A percentile compares a stretch with the other conserved stretches of the same genome.
These are phyloP conservation scores for Rhododendron ferrugineum DNA, from an alignment of 148 eudicot species.

Conservation along the genomic window DNA sequence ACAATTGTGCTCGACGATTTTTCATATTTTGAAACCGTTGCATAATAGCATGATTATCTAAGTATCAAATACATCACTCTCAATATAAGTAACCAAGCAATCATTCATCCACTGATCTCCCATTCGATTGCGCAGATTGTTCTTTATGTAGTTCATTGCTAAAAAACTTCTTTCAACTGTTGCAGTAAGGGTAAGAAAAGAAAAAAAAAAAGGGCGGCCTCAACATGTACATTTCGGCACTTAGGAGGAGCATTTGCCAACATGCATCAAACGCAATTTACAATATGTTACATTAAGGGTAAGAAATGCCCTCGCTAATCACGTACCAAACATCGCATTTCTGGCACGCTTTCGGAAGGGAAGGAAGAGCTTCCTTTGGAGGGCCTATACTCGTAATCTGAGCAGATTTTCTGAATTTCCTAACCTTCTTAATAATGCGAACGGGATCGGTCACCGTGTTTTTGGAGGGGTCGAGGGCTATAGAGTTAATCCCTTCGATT, in stretches of 20 bases:
- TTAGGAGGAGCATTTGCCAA: not conserved
- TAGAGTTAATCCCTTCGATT: slow-evolving; percentile 25
- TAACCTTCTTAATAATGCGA: slow-evolving; percentile 25
- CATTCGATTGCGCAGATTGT: too few relatives aligned
- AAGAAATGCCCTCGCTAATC: not conserved
- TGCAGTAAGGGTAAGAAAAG: slow-evolving; percentile 1
- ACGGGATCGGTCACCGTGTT: slow-evolving; percentile 24
- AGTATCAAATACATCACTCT: too few relatives aligned
- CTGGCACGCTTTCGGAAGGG: slow-evolving; percentile 26
- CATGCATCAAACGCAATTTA: not conserved
- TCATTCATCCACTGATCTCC: too few relatives aligned
- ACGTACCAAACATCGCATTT: slow-evolving; percentile 19
- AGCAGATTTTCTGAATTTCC: slow-evolving; percentile 30
- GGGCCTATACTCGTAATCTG: slow-evolving; percentile 25
- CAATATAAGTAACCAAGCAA: too few relatives aligned
- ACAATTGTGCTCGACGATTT: too few relatives aligned
- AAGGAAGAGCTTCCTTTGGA: slow-evolving; percentile 12
- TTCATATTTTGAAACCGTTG: too few relatives aligned
- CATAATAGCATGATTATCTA: too few relatives aligned
- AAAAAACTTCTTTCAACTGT: not conserved
- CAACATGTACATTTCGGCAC: not conserved
- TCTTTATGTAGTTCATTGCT: too few relatives aligned
- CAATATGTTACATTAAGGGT: slow-evolving; percentile 17
- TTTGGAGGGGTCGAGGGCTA: slow-evolving; percentile 27
- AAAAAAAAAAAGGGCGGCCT: not conserved